These are phyloP conservation scores for Zoysia japonica DNA, from an alignment of 176 grass and related monocot genomes.

Conservation along the genomic window DNA sequence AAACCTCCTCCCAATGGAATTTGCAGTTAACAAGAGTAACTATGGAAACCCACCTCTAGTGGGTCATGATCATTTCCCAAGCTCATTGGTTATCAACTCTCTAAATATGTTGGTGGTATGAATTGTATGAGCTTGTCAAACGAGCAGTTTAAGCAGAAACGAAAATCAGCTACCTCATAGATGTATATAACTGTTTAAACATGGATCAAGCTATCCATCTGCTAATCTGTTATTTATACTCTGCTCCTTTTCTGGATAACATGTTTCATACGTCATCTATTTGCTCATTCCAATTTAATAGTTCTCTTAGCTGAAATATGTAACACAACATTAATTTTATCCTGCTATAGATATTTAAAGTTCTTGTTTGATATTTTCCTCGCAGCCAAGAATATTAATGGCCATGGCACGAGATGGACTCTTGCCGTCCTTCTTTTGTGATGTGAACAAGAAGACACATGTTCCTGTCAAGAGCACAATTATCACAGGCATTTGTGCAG, in stretches of 20 bases:
- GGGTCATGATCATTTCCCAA: not conserved
- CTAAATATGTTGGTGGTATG: not conserved
- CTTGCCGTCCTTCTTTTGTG: slow-evolving; percentile 77
- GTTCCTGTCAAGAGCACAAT: slow-evolving; percentile 90
- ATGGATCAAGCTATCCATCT: not conserved
- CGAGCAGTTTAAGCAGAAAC: not conserved
- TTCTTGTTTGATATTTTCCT: slow-evolving; percentile 30
- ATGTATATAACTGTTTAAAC: not conserved
- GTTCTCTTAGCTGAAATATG: not conserved
- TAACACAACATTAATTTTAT: slow-evolving; percentile 3
- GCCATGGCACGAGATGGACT: slow-evolving; percentile 82
- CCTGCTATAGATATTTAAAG: not conserved
- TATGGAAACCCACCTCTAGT: not conserved
- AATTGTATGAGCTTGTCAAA: not conserved
- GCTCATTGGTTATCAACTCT: not conserved
- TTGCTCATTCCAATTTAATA: not conserved
- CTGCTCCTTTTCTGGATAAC: slow-evolving; percentile 6
- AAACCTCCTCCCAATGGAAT: not conserved
- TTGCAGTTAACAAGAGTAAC: not conserved
- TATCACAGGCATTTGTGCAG: slow-evolving; percentile 73
- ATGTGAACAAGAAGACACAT: slow-evolving; percentile 67
- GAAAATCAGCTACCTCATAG: not conserved
- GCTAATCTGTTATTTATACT: not conserved
- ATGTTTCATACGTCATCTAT: not conserved
- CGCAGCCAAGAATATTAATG: slow-evolving; percentile 87